Evolutionary conservation across 1,284 basidiomycete species (phyloP), one percentile per base, ranked within the genome.

Genomic region (Sanghuangporus weigelae): DNA sequence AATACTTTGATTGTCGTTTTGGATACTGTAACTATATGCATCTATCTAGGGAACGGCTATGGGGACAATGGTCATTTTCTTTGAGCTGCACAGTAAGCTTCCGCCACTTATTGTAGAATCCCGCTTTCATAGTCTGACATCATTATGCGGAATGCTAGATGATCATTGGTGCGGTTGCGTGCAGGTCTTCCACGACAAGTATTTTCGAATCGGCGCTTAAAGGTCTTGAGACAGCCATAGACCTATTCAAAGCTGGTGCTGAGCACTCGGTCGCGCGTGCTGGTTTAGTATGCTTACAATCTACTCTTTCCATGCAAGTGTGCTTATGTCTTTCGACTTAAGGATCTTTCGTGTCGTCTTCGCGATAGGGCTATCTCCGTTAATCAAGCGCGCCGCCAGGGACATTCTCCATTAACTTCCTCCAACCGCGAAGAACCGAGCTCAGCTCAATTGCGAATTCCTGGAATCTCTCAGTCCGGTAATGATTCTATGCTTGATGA

Each of bases 161-260:
- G 19, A 63, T 68, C 38, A 46, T 68, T 6, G 67, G 66, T 10
- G 62, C 66, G 11, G 62, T 67, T 14, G 66, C 65, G 16, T 57
- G 54, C 2, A 57, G 62, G 36, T 46, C 64, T 23, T 59, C n/a
- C n/a, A n/a, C 64, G 5, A 39, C 48, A 12, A 63, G 58, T n/a
- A 55, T 68, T 8, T 63, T 65, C 2, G 49, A 59, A 1, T 38
- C 59, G 3, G 66, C 67, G 10, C 59, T 63, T 36, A 26, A 59
- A 38, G 61, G 63, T 35, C 53, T 68, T 16, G 60, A 67, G 38
- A 7, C 12, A 6, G 38, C 55, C 4, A 48, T 63, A 8, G 19
- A 7, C 5, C 26, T 63, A 23, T 63, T 63, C 26, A 26, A 63
- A 36, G n/a, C n/a, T n/a, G 44, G 11, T 10, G 4, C 36, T 4